Evolutionary conservation across 306 rosid species (phyloP).

Genomic region (Cucurbita ficifolia): DNA sequence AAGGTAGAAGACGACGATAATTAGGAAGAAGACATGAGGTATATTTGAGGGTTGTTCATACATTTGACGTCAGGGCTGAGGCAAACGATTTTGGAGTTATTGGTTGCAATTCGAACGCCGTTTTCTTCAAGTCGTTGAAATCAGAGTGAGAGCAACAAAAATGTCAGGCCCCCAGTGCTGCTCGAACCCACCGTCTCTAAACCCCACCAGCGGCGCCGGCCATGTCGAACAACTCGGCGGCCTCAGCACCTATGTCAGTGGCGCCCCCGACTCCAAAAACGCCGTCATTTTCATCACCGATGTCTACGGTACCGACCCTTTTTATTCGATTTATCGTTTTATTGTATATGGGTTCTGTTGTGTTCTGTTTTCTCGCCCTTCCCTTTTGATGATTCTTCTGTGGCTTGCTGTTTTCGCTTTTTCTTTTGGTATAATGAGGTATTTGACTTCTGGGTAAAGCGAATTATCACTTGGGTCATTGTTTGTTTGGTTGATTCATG

Average conservation of each 20-base stretch:
- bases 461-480: neutral
- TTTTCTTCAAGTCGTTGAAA: neutral
- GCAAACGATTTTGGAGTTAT: neutral
- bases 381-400: neutral
- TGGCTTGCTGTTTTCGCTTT: neutral
- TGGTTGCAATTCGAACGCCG: neutral
- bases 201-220: conserved; percentile 38
- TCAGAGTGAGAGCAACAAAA: neutral
- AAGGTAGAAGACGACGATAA: no score
- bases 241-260: conserved; percentile 32
- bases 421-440: no score
- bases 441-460: neutral
- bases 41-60: no score
- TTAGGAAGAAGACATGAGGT: no score
- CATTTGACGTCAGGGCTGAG: neutral
- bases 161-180: conserved; percentile 62
- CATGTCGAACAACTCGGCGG: conserved; percentile 33
- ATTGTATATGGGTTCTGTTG: neutral
- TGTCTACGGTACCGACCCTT: neutral
- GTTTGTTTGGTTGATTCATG: neutral
- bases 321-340: neutral
- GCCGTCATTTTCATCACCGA: conserved; percentile 46
- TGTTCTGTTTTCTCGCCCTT: neutral
- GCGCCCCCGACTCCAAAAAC: conserved; percentile 34
- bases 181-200: conserved; percentile 48